Conservation (phyloP, 139 green algal species). For the Pycnococcus provasolii region DNA sequence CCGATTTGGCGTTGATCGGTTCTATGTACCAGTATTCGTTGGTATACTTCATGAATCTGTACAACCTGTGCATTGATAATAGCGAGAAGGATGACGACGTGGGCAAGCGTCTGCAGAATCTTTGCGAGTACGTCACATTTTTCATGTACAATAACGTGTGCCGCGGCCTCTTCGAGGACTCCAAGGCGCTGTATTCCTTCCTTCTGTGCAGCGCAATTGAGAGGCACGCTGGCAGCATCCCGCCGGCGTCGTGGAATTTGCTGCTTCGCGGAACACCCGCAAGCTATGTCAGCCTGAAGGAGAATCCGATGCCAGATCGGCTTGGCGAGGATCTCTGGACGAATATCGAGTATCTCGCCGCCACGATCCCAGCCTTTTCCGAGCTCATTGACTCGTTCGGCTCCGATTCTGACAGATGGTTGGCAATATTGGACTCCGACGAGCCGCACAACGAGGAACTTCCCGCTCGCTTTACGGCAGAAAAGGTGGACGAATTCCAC, state of each 20-base stretch:
- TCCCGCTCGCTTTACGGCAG: slow-evolving; percentile 32
- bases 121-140: slow-evolving; percentile 44
- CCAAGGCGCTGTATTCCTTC: slow-evolving; percentile 63
- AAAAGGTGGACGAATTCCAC: slow-evolving; percentile 24
- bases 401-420: slow-evolving; percentile 13
- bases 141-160: slow-evolving; percentile 67
- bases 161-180: slow-evolving; percentile 57
- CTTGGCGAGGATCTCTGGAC: slow-evolving; percentile 52
- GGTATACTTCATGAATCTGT: slow-evolving; percentile 57
- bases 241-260: slow-evolving; percentile 55
- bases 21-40: slow-evolving; percentile 70
- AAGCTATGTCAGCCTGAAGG: neutral
- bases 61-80: slow-evolving; percentile 59
- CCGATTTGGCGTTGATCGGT: slow-evolving; percentile 56
- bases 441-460: slow-evolving; percentile 32
- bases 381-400: slow-evolving; percentile 30
- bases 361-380: slow-evolving; percentile 23
- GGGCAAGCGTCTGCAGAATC: slow-evolving; percentile 39
- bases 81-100: slow-evolving; percentile 46
- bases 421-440: slow-evolving; percentile 41
- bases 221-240: slow-evolving; percentile 36
- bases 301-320: slow-evolving; percentile 54
- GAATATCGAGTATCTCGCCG: slow-evolving; percentile 41
- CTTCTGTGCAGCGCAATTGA: slow-evolving; percentile 39
- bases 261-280: slow-evolving; percentile 41